Percentiles rank a stretch among this genome's conserved stretches.
These are phyloP conservation scores for Agaricus subrufescens DNA, from an alignment of 768 basidiomycete species.

Conservation along the genomic window DNA sequence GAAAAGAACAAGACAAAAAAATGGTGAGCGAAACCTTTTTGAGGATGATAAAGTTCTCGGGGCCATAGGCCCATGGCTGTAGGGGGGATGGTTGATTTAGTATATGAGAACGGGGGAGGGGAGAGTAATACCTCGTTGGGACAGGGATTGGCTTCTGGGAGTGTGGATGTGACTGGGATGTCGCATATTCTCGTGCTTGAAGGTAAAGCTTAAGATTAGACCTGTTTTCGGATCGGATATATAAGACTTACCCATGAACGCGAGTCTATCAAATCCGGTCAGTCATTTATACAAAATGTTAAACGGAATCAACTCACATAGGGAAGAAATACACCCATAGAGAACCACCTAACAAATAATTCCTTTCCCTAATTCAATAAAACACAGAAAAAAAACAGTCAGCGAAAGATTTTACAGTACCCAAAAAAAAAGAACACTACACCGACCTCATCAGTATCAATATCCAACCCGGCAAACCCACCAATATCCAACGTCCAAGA, in stretches of 20 bases:
- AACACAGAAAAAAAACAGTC: not conserved
- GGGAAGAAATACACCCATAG: slow-evolving; percentile 32
- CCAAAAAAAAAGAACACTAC: not conserved
- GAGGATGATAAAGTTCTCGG: slow-evolving; percentile 28
- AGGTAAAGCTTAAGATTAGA: not conserved
- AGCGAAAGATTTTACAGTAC: not conserved
- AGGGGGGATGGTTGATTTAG: not conserved
- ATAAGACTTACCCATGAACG: slow-evolving; percentile 3
- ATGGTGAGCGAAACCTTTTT: slow-evolving; percentile 20
- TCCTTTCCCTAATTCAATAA: slow-evolving; percentile 21
- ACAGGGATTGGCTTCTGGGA: slow-evolving; percentile 26
- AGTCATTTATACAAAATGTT: too few relatives aligned
- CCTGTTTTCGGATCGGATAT: not conserved
- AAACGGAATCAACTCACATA: slow-evolving; percentile 19
- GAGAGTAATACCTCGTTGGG: slow-evolving; percentile 23
- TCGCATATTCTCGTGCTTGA: slow-evolving; percentile 24
- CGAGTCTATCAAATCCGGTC: not conserved
- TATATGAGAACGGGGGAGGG: too few relatives aligned
- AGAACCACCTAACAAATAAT: slow-evolving; percentile 30
- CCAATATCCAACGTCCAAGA: slow-evolving; percentile 34
- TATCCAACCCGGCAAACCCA: slow-evolving; percentile 27
- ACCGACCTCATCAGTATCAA: slow-evolving; percentile 23
- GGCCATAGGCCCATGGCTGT: slow-evolving; percentile 33
- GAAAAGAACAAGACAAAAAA: not conserved
- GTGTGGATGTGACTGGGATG: slow-evolving; percentile 16